A percentile compares a stretch with the other conserved stretches of the same genome.
Evolutionary conservation across 2,329 filamentous ascomycete genomes (phyloP).

Genomic region (Diaporthe citri): DNA sequence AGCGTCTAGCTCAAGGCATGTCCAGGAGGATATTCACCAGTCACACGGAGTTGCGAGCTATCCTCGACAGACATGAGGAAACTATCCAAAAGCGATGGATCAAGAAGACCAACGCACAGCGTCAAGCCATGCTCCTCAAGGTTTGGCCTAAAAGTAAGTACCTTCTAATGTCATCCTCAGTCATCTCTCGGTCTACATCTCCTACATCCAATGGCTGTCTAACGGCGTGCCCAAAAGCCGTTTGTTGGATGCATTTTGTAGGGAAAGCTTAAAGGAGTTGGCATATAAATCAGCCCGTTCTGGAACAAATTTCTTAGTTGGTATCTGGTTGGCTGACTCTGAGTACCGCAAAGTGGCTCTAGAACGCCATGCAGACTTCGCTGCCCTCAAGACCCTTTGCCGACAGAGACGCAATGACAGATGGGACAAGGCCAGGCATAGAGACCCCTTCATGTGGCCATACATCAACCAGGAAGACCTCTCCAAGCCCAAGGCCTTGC

Average conservation of each 20-base stretch:
- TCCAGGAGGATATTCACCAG: not conserved
- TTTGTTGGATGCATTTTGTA: not conserved
- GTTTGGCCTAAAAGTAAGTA: constrained; percentile 58
- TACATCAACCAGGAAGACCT: constrained; percentile 71
- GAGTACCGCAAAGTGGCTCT: constrained; percentile 51
- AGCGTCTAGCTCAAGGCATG: not conserved
- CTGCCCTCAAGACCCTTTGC: constrained; percentile 48
- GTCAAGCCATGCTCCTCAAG: constrained; percentile 58
- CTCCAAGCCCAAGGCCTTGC: constrained; percentile 54
- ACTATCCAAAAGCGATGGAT: constrained; percentile 66
- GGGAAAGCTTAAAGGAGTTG: not conserved
- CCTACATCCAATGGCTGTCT: not conserved
- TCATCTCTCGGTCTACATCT: not conserved
- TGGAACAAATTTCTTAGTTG: not conserved
- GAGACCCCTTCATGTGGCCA: constrained; percentile 61
- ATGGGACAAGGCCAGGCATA: constrained; percentile 42
- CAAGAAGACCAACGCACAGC: constrained; percentile 63
- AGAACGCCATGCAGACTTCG: constrained; percentile 65
- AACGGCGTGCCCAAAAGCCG: not conserved
- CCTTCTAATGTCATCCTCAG: not conserved
- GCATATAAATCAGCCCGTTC: not conserved
- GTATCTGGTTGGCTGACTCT: not conserved
- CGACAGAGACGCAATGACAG: not conserved
- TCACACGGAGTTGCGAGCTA: not conserved
- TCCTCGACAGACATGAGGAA: constrained; percentile 61